Evolutionary conservation across 1,284 basidiomycete species (phyloP), one percentile per base, ranked within the genome.

Genomic region (Pterula multifida): DNA sequence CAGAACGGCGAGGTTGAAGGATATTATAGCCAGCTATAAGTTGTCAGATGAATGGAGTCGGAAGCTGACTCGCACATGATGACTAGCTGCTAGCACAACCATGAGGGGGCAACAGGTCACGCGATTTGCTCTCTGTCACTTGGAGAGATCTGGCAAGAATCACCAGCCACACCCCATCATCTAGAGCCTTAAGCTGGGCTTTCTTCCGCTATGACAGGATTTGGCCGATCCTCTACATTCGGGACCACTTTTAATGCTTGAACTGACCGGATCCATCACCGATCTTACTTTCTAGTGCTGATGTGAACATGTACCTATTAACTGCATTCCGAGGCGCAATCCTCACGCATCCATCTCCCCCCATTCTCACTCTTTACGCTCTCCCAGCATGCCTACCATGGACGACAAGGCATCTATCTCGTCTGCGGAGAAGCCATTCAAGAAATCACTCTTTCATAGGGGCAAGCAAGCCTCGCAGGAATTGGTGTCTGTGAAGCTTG

Each of bases 381-480:
- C 17, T 4, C 11, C n/a, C 42, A 44, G 4, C 42, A 17, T 23
- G 42, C n/a, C 6, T 6, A 4, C 6, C 4, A 11, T 17, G 17
- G 17, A 19, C 42, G 17, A 17, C 17, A 44, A 17, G 9, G 42
- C 28, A 19, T 23, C n/a, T 15, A 32, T 47, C 11, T 65, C 67
- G 17, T 60, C 63, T 52, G 62, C 66, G 19, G 65, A 60, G 56
- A 65, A 60, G 36, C 59, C 63, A 36, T 61, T 68, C 56, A 67
- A 67, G 57, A 68, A 68, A 60, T 58, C 28, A 6, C 28, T 32
- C 28, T 32, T 32, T 32, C 28, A 15, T 32, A 32, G 28, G 15
- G 28, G 28, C 28, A 32, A 32, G 28, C 28, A 6, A 6, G 6
- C 28, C 6, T 58, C 61, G 49, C 60, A 56, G 49, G 64, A 62